phyloP scores from a whole-genome alignment of 2,329 filamentous ascomycete species.

The Knoxdaviesia capensis region DNA sequence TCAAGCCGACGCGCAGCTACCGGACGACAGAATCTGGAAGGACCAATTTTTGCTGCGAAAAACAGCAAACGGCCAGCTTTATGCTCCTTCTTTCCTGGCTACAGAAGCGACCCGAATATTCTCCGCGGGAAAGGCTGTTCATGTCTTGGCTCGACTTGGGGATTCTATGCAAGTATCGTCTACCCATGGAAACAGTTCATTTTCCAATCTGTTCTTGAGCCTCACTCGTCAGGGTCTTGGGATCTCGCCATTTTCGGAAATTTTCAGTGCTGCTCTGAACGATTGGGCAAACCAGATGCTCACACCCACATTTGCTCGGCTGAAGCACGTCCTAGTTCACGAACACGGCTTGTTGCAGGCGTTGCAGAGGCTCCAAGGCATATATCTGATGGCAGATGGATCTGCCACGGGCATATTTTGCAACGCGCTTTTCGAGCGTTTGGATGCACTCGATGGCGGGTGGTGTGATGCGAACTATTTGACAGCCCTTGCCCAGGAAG shows the following conservation, averaged over 20 bases:
- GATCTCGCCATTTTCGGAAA: conserved; percentile 50
- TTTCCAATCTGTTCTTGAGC: too few relatives aligned
- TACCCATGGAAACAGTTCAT: too few relatives aligned
- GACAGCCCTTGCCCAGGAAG: conserved; percentile 56
- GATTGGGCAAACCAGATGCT: conserved; percentile 62
- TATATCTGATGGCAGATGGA: conserved; percentile 66
- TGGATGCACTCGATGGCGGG: conserved; percentile 36
- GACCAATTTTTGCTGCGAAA: conserved; percentile 49
- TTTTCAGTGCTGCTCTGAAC: conserved; percentile 52
- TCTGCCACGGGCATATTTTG: conserved; percentile 45
- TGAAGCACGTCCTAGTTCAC: conserved; percentile 47
- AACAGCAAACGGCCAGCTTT: conserved; percentile 36
- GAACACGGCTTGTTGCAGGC: conserved; percentile 46
- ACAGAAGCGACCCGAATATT: conserved; percentile 55
- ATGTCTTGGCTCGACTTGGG: too few relatives aligned
- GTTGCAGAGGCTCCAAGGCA: conserved; percentile 43
- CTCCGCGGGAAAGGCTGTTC: conserved; percentile 48
- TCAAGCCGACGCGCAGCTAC: conserved; percentile 31
- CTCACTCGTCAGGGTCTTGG: conserved; percentile 8
- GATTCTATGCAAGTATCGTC: conserved; percentile 11
- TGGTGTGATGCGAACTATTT: conserved; percentile 75
- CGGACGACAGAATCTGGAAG: conserved; percentile 53
- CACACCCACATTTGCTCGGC: conserved; percentile 41
- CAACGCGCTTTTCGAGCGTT: conserved; percentile 49
- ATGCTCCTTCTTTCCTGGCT: conserved; percentile 57